A percentile compares a stretch with the other conserved stretches of the same genome.
Evolutionary conservation across 805 yeast species (phyloP).

Genomic region (Barnettozyma vustinii): DNA sequence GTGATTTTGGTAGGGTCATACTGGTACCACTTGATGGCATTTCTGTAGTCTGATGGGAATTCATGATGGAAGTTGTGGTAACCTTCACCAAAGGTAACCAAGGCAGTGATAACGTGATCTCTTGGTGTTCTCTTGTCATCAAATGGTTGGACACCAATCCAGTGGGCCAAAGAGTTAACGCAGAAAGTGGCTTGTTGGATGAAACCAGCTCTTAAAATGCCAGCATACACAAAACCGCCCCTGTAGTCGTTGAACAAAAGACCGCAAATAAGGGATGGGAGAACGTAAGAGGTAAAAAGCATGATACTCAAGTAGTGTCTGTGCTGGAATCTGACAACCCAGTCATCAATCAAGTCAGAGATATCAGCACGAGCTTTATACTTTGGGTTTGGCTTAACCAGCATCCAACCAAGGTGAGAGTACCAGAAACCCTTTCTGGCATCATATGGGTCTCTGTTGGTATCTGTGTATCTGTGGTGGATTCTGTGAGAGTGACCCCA

Average conservation of each 20-base stretch:
- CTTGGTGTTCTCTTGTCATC: slow-evolving; percentile 86
- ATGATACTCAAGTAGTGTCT: slow-evolving; percentile 65
- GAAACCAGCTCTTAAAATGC: slow-evolving; percentile 59
- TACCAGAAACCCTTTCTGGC: slow-evolving; percentile 82
- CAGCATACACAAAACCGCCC: slow-evolving; percentile 77
- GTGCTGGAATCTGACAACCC: slow-evolving; percentile 78
- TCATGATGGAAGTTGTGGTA: slow-evolving; percentile 89
- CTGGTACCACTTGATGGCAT: slow-evolving; percentile 83
- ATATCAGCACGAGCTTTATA: slow-evolving; percentile 56
- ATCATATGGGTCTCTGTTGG: slow-evolving; percentile 78
- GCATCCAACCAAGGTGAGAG: slow-evolving; percentile 86
- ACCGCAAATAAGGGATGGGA: slow-evolving; percentile 58
- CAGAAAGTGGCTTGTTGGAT: slow-evolving; percentile 86
- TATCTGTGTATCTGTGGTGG: slow-evolving; percentile 84
- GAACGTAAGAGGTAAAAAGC: slow-evolving; percentile 52
- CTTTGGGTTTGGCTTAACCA: slow-evolving; percentile 73
- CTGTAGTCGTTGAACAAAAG: slow-evolving; percentile 51
- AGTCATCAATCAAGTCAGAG: slow-evolving; percentile 70
- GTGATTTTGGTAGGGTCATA: slow-evolving; percentile 74
- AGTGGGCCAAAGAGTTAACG: slow-evolving; percentile 81
- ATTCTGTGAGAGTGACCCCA: slow-evolving; percentile 85
- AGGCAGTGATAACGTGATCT: slow-evolving; percentile 74
- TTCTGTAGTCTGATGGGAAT: slow-evolving; percentile 85
- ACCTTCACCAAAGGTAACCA: slow-evolving; percentile 85
- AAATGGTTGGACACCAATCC: slow-evolving; percentile 82